Evolutionary conservation across 169 alveolate species (phyloP).

Genomic region (Plasmodium cynomolgi): DNA sequence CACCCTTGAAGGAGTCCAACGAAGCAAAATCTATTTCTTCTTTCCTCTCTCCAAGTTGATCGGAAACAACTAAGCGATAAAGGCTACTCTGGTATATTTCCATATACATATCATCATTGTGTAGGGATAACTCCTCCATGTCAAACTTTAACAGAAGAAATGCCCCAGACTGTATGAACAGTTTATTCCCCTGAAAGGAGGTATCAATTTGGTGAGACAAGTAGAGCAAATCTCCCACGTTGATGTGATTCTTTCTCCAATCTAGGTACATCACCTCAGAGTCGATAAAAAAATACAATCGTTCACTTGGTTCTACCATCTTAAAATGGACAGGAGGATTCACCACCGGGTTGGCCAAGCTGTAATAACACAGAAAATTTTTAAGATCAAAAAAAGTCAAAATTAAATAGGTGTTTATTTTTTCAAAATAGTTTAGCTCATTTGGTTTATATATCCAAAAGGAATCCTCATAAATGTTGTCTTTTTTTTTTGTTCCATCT

Average conservation of each 20-base stretch:
- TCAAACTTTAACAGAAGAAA: conserved; percentile 35
- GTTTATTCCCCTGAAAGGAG: conserved; percentile 24
- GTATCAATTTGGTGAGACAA: conserved; percentile 26
- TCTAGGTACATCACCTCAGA: conserved; percentile 16
- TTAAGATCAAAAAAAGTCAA: conserved; percentile 38
- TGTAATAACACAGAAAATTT: conserved; percentile 36
- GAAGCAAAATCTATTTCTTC: not conserved
- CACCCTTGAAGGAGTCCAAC: not conserved
- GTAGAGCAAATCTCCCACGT: conserved; percentile 39
- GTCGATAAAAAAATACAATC: conserved; percentile 30
- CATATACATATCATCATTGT: not conserved
- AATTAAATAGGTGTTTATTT: conserved; percentile 50
- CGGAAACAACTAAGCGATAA: not conserved
- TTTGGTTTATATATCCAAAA: conserved; percentile 57
- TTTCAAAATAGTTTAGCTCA: conserved; percentile 39
- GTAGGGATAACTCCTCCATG: not conserved
- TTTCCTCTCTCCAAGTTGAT: not conserved
- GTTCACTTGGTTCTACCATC: not conserved
- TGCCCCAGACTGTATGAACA: conserved; percentile 11
- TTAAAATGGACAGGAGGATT: conserved; percentile 20
- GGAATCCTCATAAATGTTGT: conserved; percentile 16
- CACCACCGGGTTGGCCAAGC: conserved; percentile 57
- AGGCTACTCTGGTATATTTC: not conserved
- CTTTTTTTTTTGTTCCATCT: not conserved
- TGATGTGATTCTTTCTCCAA: not conserved